Conservation (phyloP, 1,284 basidiomycete species). For the Volvariella volvacea region DNA sequence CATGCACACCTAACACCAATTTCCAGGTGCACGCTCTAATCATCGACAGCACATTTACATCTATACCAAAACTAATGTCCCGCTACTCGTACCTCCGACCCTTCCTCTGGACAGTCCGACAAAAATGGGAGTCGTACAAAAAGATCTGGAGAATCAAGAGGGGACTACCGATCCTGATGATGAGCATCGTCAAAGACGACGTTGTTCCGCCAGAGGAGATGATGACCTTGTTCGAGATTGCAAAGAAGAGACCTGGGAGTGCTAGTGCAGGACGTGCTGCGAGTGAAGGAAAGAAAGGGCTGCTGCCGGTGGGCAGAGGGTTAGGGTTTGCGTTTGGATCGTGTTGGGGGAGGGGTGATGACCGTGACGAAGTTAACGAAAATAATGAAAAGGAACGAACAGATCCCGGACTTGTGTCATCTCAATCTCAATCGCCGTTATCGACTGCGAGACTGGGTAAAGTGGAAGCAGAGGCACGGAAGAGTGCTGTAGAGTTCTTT, state of each 20-base stretch:
- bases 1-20: background rate
- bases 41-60: constrained; percentile 32
- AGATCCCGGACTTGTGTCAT: no score
- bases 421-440: no score
- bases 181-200: constrained; percentile 22
- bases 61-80: constrained; percentile 25
- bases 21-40: constrained; percentile 25
- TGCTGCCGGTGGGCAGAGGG: no score
- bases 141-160: constrained; percentile 19
- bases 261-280: no score
- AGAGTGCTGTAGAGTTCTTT: no score
- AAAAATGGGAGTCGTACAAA: constrained; percentile 26
- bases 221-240: constrained; percentile 22
- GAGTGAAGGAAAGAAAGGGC: no score
- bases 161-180: constrained; percentile 24
- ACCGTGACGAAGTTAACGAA: no score
- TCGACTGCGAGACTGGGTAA: no score
- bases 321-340: no score
- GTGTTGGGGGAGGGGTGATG: no score
- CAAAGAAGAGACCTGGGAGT: constrained; percentile 9
- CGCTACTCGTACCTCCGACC: constrained; percentile 18
- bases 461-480: no score
- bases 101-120: constrained; percentile 18
- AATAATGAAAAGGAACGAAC: no score
- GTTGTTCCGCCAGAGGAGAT: constrained; percentile 27